Base-by-base conservation (phyloP, 306 rosid genomes). In the Cicer cuneatum region DNA sequence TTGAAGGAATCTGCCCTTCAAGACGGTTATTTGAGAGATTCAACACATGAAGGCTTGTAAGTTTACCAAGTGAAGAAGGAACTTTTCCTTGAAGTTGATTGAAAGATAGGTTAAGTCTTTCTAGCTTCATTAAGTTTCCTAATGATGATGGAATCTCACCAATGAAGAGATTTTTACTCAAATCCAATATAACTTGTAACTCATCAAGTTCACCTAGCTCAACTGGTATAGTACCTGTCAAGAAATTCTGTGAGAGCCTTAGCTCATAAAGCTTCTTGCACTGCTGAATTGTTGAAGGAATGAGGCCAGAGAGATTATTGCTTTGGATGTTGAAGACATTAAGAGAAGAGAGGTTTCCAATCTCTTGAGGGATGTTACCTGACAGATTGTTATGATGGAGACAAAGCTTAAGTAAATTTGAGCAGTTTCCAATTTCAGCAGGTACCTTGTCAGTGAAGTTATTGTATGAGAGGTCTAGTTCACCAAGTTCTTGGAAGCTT, bases 391-490 rank as follows among this genome's bases (percentile, higher is more conserved):
- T 94, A 84, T 78, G 81, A 53, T 90, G 87, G 47, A 94, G 89
- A 79, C 82, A 86, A 37, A 94, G 96, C 59, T 90, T 94, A 4
- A 94, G 95, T 60, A 94, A 69, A 18, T 85, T 86, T 48, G 93
- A 90, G 58, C 99, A 90, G 78, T 80, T 87, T 29, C 96, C 96
- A 11, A 90, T 75, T 82, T 87, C 93, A 53, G 85, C 71, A 52
- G 96, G 99, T 19, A 94, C 68, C 52, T 15, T 81, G 13, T 96
- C 97, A 74, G 29, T 66, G 83, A 94, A 86, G 72, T 73, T 75
- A 72, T 94, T 94, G 77, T 77, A 90, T 51, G 99, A 94, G 63
- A 94, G 80, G 53, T 94, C 99, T 8, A 94, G 80, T 80, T 94
- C 99, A 24, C 99, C 99, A 37, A 94, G 89, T 78, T 80, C 84